These are phyloP conservation scores for Entomortierella chlamydospora DNA, from an alignment of 192 early-diverging fungal species.

Conservation along the genomic window DNA sequence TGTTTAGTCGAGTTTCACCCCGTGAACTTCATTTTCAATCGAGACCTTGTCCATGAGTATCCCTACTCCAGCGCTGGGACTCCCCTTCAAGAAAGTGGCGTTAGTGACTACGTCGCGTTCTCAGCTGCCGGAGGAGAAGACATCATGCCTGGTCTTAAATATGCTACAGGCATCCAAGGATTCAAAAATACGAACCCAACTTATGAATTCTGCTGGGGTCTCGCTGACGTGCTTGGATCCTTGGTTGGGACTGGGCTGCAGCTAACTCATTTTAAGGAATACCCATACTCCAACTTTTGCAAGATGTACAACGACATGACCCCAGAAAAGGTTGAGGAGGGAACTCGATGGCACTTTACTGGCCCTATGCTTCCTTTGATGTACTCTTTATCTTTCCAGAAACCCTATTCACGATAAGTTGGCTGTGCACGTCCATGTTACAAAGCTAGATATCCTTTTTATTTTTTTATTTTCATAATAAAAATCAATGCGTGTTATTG, in stretches of 20 bases:
- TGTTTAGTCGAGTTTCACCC: conserved; percentile 46
- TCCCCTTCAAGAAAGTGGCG: conserved; percentile 19
- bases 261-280: conserved; percentile 42
- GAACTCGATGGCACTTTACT: conserved; percentile 18
- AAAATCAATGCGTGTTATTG: no score
- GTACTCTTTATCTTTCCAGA: conserved; percentile 34
- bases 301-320: conserved; percentile 33
- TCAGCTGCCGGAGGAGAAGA: conserved; percentile 8
- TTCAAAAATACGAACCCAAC: conserved; percentile 25
- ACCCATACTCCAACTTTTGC: conserved; percentile 51
- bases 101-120: conserved; percentile 34
- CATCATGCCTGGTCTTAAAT: conserved; percentile 35
- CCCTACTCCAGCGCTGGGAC: conserved; percentile 24
- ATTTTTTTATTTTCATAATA: no score
- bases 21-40: conserved; percentile 20
- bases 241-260: conserved; percentile 8
- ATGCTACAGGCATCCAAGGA: conserved; percentile 21
- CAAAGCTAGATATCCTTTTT: no score
- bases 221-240: conserved; percentile 30
- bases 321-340: conserved; percentile 27
- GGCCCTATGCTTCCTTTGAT: conserved; percentile 48
- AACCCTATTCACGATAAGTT: background rate
- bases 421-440: no score
- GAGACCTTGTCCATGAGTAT: conserved; percentile 13
- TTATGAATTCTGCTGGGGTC: conserved; percentile 39